Evolutionary conservation across 1,139 yeast species (phyloP).

Genomic region (Candida anutae): DNA sequence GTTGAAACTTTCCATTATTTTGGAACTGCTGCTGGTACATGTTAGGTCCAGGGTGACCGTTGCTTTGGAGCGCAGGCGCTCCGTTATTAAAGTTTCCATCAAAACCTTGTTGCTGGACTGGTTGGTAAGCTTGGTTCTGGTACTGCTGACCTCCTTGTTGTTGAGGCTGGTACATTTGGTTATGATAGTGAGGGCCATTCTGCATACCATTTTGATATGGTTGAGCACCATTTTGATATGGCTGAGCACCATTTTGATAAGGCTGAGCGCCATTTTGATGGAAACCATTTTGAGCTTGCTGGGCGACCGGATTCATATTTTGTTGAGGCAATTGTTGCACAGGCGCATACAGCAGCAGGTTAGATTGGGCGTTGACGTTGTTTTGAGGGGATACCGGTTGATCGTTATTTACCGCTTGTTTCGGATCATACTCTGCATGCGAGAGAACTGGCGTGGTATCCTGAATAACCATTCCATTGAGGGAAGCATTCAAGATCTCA

Average conservation of each 20-base stretch:
- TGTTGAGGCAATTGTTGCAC: no score
- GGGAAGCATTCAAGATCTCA: conserved; percentile 1
- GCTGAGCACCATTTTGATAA: not conserved
- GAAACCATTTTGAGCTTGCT: no score
- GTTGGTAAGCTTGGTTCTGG: conserved; percentile 3
- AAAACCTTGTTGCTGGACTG: no score
- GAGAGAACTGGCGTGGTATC: not conserved
- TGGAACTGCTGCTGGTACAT: conserved; percentile 2
- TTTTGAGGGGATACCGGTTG: no score
- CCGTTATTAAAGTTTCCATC: conserved; percentile 5
- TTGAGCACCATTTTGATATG: conserved; percentile 1
- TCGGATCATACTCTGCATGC: conserved; percentile 1
- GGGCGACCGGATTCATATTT: no score
- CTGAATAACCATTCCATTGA: not conserved
- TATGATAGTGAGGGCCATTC: not conserved
- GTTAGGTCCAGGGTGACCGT: conserved; percentile 5
- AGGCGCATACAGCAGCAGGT: no score
- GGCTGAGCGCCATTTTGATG: no score
- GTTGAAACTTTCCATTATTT: not conserved
- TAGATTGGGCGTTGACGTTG: no score
- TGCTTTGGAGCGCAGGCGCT: conserved; percentile 3
- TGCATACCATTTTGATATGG: conserved; percentile 2
- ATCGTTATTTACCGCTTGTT: conserved; percentile 1
- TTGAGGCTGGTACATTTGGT: conserved; percentile 1
- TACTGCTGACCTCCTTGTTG: conserved; percentile 2